Conservation (phyloP, 768 basidiomycete species). For the Kwoniella mangroviensis region DNA sequence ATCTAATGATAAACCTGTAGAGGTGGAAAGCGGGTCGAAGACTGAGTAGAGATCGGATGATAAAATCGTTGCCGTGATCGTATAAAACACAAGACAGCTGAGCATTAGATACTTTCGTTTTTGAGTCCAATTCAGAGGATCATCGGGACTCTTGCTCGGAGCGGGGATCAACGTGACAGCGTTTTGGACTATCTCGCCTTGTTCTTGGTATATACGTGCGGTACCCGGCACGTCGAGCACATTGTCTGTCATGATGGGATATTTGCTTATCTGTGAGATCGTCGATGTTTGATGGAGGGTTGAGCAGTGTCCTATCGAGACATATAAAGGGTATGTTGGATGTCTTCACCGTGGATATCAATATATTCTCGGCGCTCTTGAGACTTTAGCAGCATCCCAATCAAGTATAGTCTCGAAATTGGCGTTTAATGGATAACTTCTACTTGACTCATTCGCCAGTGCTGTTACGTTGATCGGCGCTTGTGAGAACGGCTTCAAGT, state of each 20-base stretch:
- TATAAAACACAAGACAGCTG: slow-evolving; percentile 23
- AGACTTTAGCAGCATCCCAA: not conserved
- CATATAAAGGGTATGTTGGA: not conserved
- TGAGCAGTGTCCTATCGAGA: not conserved
- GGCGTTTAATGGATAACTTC: not conserved
- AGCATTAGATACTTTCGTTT: slow-evolving; percentile 22
- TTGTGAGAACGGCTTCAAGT: not conserved
- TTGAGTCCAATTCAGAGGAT: slow-evolving; percentile 26
- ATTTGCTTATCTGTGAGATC: not conserved
- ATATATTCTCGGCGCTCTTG: not conserved
- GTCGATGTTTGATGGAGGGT: not conserved
- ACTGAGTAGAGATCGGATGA: slow-evolving; percentile 25
- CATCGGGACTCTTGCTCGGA: slow-evolving; percentile 22
- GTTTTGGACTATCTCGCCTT: slow-evolving; percentile 12
- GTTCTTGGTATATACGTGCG: slow-evolving; percentile 5
- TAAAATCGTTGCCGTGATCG: slow-evolving; percentile 14
- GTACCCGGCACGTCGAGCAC: slow-evolving; percentile 17
- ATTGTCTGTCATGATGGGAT: not conserved
- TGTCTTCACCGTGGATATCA: not conserved
- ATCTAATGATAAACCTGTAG: slow-evolving; percentile 27
- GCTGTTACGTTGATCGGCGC: not conserved
- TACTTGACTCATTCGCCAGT: not conserved
- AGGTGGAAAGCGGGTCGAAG: slow-evolving; percentile 18
- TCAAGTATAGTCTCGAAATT: not conserved
- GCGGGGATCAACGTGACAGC: slow-evolving; percentile 21